These are phyloP conservation scores for Macadamia integrifolia DNA, from an alignment of 164 flowering plant species.

Conservation along the genomic window DNA sequence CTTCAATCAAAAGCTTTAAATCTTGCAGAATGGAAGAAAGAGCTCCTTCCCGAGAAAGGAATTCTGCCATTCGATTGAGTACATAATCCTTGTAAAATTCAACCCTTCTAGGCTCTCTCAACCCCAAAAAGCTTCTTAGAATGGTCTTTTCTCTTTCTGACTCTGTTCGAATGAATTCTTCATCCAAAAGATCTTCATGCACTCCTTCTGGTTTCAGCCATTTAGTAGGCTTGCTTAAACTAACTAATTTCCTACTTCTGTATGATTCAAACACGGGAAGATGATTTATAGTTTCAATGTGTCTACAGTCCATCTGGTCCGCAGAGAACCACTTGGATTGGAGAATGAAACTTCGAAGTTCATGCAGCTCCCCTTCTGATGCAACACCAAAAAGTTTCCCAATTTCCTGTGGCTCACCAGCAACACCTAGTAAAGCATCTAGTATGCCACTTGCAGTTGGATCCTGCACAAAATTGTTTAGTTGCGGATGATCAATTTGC, in stretches of 20 bases:
- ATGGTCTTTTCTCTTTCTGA: constrained; percentile 71
- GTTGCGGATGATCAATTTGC: constrained; percentile 65
- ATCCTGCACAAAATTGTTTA: constrained; percentile 68
- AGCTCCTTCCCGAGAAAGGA: constrained; percentile 46
- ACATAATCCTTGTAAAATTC: constrained; percentile 75
- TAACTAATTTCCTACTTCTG: constrained; percentile 58
- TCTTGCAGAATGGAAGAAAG: constrained; percentile 59
- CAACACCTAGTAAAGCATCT: constrained; percentile 67
- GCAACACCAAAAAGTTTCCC: constrained; percentile 50
- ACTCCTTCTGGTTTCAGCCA: constrained; percentile 77
- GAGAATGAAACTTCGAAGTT: constrained; percentile 80
- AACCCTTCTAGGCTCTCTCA: constrained; percentile 58
- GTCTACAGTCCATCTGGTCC: constrained; percentile 40
- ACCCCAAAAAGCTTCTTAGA: constrained; percentile 44
- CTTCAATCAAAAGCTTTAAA: constrained; percentile 54
- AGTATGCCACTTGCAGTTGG: constrained; percentile 72
- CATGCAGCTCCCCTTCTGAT: constrained; percentile 78
- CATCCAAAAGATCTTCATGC: constrained; percentile 69
- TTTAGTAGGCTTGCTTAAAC: constrained; percentile 51
- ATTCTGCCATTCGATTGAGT: constrained; percentile 68
- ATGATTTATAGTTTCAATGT: constrained; percentile 52
- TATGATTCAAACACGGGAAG: constrained; percentile 88
- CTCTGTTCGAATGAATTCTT: constrained; percentile 65
- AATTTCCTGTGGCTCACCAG: constrained; percentile 39
- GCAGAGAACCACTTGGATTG: constrained; percentile 90